phyloP scores from a whole-genome alignment of 495 filamentous ascomycete genomes.

The Podospora sp. region DNA sequence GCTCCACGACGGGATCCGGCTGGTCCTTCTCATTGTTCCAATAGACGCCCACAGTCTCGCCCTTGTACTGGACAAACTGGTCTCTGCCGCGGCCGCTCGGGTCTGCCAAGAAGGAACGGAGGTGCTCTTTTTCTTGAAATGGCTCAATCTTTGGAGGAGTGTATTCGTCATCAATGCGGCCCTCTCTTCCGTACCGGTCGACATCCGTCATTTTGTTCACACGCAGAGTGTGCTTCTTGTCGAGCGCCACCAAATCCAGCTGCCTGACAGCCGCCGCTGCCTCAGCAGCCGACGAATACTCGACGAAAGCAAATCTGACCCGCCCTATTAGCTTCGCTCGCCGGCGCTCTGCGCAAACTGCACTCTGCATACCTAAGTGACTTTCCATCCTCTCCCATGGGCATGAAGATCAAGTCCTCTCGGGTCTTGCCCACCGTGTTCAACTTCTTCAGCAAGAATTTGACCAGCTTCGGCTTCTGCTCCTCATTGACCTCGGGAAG shows the following conservation, averaged over 20 bases:
- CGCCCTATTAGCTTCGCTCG: not conserved
- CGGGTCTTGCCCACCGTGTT: constrained; percentile 77
- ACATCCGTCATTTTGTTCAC: constrained; percentile 99
- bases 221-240: constrained; percentile 90
- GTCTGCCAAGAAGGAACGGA: constrained; percentile 90
- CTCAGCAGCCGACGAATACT: constrained; percentile 91
- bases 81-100: constrained; percentile 83
- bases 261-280: constrained; percentile 83
- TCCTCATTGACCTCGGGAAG: constrained; percentile 83
- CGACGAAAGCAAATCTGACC: constrained; percentile 86
- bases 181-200: constrained; percentile 92
- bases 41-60: constrained; percentile 88
- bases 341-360: not conserved
- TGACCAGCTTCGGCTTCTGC: constrained; percentile 84
- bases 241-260: constrained; percentile 79
- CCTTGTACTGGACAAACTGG: constrained; percentile 89
- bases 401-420: constrained; percentile 92
- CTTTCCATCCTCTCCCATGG: constrained; percentile 76
- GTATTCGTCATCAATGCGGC: constrained; percentile 89
- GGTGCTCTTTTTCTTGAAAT: constrained; percentile 89
- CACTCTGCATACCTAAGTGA: constrained; percentile 69
- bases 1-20: constrained; percentile 86
- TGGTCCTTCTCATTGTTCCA: constrained; percentile 96
- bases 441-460: constrained; percentile 91
- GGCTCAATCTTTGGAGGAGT: constrained; percentile 72